Base-by-base conservation (phyloP, 2,329 filamentous ascomycete species). In the Diplodia corticola region DNA sequence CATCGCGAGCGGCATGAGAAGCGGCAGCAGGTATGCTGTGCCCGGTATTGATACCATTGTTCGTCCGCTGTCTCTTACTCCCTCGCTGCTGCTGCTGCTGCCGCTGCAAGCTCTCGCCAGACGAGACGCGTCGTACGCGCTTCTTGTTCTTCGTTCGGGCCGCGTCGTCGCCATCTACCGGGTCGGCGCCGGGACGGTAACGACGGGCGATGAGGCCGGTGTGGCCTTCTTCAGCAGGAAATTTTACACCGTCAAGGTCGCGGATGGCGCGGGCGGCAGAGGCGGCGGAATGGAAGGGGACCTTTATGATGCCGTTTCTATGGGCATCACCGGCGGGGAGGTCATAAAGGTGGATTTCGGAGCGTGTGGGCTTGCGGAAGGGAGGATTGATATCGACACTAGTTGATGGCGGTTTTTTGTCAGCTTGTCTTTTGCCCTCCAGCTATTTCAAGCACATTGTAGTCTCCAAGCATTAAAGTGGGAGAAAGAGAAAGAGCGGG, bases 261-360 rank as follows among this genome's bases (percentile, higher is more conserved):
- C 26, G 22, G 13, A 24, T 40, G n/a, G 63, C 63, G 9, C 63
- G 37, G 4, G 37, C 37, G 4, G 63, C 63, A 13, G 35, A 9
- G n/a, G 20, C 4, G 28, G 51, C 28, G n/a, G 28, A 17, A 26
- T 40, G 17, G 28, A 65, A 51, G 37, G 44, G 40, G 40, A 50
- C 5, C 22, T 54, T 65, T 3, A 24, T 40, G 17, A 65, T 22
- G 63, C 44, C 51, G 28, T 26, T 46, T 10, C 20, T 13, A n/a
- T 49, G 51, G 28, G 37, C 13, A n/a, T 12, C 17, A 6, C n/a
- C 4, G 3, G 15, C 24, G 4, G 50, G 30, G 4, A 65, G 51
- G 28, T 20, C 63, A 37, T 65, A 55, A 26, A 65, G 6, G 20
- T 57, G 40, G 40, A 48, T 49, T 57, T 65, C 63, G 17, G 63